A percentile compares a stretch with the other conserved stretches of the same genome.
These are phyloP conservation scores for Sanghuangporus weigelae DNA, from an alignment of 1,284 basidiomycete species.

Conservation along the genomic window DNA sequence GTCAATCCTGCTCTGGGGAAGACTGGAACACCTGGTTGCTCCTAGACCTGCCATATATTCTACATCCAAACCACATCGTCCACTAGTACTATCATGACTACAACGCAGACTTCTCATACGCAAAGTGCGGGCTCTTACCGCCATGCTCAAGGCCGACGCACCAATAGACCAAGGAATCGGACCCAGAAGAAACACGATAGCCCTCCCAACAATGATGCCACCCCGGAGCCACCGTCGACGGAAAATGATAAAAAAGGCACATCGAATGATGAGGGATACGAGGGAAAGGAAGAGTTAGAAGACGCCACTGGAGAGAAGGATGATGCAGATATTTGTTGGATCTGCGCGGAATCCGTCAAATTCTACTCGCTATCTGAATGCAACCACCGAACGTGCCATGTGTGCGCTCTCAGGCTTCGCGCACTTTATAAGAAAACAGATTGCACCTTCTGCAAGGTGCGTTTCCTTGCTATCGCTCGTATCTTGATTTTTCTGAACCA, in stretches of 20 bases:
- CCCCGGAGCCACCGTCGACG: neutral
- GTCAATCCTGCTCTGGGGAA: too few relatives aligned
- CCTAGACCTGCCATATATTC: too few relatives aligned
- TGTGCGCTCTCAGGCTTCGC: constrained; percentile 87
- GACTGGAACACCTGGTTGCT: too few relatives aligned
- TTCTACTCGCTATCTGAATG: constrained; percentile 88
- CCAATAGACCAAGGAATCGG: constrained; percentile 14
- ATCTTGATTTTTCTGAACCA: neutral
- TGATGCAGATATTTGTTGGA: constrained; percentile 72
- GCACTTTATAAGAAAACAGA: constrained; percentile 92
- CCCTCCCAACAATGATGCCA: neutral
- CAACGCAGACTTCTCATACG: neutral
- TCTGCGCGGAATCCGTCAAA: constrained; percentile 93
- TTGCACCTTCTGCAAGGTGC: constrained; percentile 95
- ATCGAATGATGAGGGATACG: neutral
- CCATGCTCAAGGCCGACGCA: constrained; percentile 1
- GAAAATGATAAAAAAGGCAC: neutral
- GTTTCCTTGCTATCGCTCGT: constrained; percentile 19
- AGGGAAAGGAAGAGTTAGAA: constrained; percentile 9
- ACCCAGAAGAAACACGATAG: neutral
- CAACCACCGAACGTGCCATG: constrained; percentile 90
- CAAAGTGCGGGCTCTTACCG: neutral
- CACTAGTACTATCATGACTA: neutral
- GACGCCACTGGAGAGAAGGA: constrained; percentile 24
- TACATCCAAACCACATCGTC: too few relatives aligned